Evolutionary conservation across 169 alveolate genomes (phyloP).

Genomic region (Cryptosporidium canis): DNA sequence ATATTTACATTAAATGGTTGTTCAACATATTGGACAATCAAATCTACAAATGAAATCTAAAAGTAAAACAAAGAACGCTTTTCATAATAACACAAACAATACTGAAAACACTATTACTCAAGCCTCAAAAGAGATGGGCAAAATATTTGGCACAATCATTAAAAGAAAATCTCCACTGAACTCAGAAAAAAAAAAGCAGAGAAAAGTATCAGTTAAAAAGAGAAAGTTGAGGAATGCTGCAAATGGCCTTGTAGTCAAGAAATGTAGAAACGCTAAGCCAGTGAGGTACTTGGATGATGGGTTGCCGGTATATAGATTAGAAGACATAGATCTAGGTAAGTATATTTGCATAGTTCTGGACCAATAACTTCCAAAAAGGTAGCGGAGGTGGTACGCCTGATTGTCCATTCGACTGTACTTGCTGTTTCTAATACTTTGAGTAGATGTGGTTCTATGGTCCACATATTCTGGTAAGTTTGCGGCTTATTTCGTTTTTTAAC

Average conservation of each 20-base stretch:
- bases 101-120: not conserved
- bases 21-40: no score
- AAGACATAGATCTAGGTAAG: slow-evolving; percentile 66
- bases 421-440: slow-evolving; percentile 14
- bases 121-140: not conserved
- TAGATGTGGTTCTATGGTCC: not conserved
- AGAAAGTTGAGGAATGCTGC: not conserved
- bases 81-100: not conserved
- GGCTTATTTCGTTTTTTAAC: no score
- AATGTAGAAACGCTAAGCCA: not conserved
- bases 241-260: not conserved
- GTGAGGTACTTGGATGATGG: slow-evolving; percentile 50
- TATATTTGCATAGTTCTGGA: not conserved
- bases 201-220: not conserved
- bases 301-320: slow-evolving; percentile 56
- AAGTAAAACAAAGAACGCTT: not conserved
- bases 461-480: not conserved
- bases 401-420: slow-evolving; percentile 56
- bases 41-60: not conserved
- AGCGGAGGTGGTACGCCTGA: slow-evolving; percentile 60
- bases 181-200: not conserved
- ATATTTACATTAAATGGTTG: no score
- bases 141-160: not conserved
- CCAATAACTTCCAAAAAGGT: slow-evolving; percentile 2
- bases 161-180: not conserved